Conservation (phyloP, 176 grass and related monocot genomes). For the Pontederia paniculata region DNA sequence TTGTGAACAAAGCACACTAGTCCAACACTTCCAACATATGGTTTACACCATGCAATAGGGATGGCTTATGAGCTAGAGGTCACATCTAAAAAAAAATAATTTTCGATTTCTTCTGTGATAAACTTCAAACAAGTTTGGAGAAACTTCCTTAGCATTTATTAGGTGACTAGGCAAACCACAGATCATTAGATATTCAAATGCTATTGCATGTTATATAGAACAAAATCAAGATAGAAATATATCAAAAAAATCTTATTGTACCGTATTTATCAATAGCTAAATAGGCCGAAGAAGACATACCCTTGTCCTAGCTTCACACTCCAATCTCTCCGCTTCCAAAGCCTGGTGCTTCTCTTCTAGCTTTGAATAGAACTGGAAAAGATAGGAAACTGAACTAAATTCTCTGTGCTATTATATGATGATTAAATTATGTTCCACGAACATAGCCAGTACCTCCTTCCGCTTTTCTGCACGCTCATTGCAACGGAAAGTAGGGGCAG, state of each 20-base stretch:
- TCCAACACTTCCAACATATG: no score
- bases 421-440: not conserved
- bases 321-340: slow-evolving; percentile 65
- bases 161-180: no score
- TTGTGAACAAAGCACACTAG: no score
- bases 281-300: slow-evolving; percentile 23
- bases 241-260: not conserved
- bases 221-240: not conserved
- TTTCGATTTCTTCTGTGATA: no score
- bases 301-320: slow-evolving; percentile 68
- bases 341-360: slow-evolving; percentile 94
- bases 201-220: no score
- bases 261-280: not conserved
- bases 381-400: not conserved
- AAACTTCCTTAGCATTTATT: no score
- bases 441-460: slow-evolving; percentile 55
- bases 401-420: not conserved
- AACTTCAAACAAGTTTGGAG: no score
- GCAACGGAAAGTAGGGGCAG: slow-evolving; percentile 63
- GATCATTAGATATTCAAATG: no score
- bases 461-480: slow-evolving; percentile 80
- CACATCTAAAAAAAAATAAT: no score
- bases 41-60: no score
- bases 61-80: no score
- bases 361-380: slow-evolving; percentile 64